Conservation (phyloP, 371 early-diverging fungal species). For the Mortierella sp. region DNA sequence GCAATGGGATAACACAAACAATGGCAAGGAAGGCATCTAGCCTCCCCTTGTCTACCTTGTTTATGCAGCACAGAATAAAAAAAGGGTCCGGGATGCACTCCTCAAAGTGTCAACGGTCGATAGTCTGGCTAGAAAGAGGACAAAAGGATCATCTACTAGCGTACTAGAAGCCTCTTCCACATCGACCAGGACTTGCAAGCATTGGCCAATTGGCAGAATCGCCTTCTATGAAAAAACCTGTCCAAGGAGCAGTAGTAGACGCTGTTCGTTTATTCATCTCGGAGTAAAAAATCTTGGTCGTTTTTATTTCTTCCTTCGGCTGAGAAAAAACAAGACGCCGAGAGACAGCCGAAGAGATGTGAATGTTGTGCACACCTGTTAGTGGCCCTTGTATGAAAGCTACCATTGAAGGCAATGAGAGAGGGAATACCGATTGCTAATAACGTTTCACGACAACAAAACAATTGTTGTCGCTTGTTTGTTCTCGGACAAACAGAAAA, state of each 20-base stretch:
- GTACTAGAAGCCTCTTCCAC: neutral
- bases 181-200: neutral
- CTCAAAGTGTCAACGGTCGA: conserved; percentile 14
- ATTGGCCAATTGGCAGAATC: neutral
- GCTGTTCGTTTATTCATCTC: neutral
- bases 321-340: neutral
- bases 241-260: no score
- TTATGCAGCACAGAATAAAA: neutral
- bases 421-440: conserved; percentile 10
- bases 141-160: no score
- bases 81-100: conserved; percentile 13
- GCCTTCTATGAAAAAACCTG: neutral
- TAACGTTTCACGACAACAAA: neutral
- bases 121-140: neutral
- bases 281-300: neutral
- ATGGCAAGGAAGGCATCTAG: neutral
- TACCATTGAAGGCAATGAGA: neutral
- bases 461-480: neutral
- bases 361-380: neutral
- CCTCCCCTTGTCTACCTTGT: neutral
- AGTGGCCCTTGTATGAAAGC: neutral
- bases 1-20: neutral
- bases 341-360: neutral
- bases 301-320: neutral
- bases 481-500: conserved; percentile 5